Conservation (phyloP, 2,329 filamentous ascomycete species). For the Pseudogymnoascus sp. region DNA sequence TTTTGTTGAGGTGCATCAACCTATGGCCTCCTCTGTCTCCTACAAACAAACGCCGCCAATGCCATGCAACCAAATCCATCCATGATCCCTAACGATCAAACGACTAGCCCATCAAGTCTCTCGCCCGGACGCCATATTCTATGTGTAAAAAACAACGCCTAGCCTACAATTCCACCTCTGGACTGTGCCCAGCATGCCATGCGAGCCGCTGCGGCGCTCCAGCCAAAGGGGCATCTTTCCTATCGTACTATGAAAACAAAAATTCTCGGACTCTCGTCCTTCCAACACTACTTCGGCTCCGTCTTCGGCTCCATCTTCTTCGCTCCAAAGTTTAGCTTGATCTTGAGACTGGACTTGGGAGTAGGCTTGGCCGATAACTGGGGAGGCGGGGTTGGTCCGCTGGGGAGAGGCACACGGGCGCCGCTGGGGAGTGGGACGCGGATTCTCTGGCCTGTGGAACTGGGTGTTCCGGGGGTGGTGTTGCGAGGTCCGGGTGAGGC, state of each 20-base stretch:
- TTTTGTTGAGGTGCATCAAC: not conserved
- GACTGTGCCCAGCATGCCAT: not conserved
- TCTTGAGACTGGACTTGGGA: slow-evolving; percentile 9
- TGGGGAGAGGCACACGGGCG: slow-evolving; percentile 8
- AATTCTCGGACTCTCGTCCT: not conserved
- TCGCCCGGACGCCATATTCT: slow-evolving; percentile 1
- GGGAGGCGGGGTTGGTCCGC: not conserved
- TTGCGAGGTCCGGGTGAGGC: slow-evolving; percentile 1
- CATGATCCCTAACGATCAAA: not conserved
- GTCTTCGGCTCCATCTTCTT: slow-evolving; percentile 2
- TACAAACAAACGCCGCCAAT: slow-evolving; percentile 6
- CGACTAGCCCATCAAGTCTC: slow-evolving; percentile 4
- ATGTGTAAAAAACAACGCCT: slow-evolving; percentile 6
- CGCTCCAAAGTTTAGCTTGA: not conserved
- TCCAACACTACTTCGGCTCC: not conserved
- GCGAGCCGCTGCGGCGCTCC: not conserved
- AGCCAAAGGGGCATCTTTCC: not conserved
- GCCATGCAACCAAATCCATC: slow-evolving; percentile 6
- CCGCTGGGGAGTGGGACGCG: not conserved
- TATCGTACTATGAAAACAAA: slow-evolving; percentile 5
- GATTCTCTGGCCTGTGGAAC: not conserved
- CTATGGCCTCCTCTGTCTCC: not conserved
- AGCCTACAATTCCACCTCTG: slow-evolving; percentile 5
- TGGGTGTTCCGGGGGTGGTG: not conserved
- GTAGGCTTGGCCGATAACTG: not conserved